Evolutionary conservation across 2,329 filamentous ascomycete genomes (phyloP).

Genomic region (Penicillium italicum): DNA sequence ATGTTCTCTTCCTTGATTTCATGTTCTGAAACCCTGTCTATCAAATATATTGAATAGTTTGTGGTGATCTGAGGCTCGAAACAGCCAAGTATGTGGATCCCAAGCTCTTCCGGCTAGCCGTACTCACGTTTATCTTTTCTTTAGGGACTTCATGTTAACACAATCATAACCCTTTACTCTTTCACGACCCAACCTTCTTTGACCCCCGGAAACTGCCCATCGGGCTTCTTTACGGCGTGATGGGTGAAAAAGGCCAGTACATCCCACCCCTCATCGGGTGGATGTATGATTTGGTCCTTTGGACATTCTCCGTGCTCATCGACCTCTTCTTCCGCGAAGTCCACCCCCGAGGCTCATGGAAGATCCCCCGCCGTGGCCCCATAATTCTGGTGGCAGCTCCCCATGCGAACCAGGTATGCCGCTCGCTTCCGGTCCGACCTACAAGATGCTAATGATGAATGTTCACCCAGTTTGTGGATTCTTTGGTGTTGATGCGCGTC

Average conservation of each 20-base stretch:
- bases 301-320: conserved; percentile 63
- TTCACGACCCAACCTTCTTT: not conserved
- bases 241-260: conserved; percentile 37
- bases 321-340: conserved; percentile 99
- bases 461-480: conserved; percentile 76
- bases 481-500: conserved; percentile 86
- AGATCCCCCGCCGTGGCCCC: conserved; percentile 81
- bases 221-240: conserved; percentile 16
- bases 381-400: conserved; percentile 95
- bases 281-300: conserved; percentile 50
- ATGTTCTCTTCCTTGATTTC: not conserved
- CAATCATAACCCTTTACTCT: not conserved
- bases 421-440: not conserved
- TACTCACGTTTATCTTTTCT: conserved; percentile 1
- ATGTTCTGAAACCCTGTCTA: conserved; percentile 1
- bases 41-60: not conserved
- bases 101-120: conserved; percentile 1
- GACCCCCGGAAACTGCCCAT: not conserved
- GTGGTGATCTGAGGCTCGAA: not conserved
- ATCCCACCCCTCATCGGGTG: conserved; percentile 48
- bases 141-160: conserved; percentile 8
- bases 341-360: conserved; percentile 91
- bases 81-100: conserved; percentile 1
- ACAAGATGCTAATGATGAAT: conserved; percentile 9
- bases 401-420: conserved; percentile 83